Base-by-base conservation (phyloP, 768 basidiomycete species). In the Podaxis sp. region DNA sequence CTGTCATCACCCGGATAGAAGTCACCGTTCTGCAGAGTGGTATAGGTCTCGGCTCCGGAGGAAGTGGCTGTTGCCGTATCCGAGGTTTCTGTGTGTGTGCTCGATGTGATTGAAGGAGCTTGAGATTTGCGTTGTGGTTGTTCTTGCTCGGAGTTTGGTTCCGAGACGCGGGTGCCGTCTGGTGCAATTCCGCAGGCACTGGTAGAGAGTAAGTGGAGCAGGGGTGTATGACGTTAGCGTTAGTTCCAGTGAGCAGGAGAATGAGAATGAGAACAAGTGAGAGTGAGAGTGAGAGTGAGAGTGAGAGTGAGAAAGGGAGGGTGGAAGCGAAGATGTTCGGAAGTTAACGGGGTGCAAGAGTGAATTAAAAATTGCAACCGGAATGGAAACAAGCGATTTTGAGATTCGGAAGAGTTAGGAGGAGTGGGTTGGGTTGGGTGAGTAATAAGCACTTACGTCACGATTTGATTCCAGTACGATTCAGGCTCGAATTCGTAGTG, bases 391-490 rank as follows among this genome's bases (percentile, higher is more conserved):
- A 6, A 20, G n/a, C 13, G 4, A 20, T 46, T 46, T 20, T 46
- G 2, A 20, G 44, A 46, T n/a, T 46, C 44, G 44, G 20, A 20
- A 20, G 38, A 46, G 22, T 41, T 12, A 41, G 17, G 28, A 33
- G 54, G 15, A 1, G 37, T 8, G 54, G 33, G 33, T 33, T 30
- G 30, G 30, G 15, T 24, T 20, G 12, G 8, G 7, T 36, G 28
- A 33, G 22, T 50, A 37, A 37, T 52, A n/a, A 51, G 5, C 7
- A 77, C 83, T 64, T 75, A 91, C 89, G 82, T 75, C 46, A 90
- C 80, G 26, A 95, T 80, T 68, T 90, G 88, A 63, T 87, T 80
- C 93, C 93, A 95, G 71, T 95, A 94, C 40, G 76, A 82, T 38
- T 84, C 78, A 13, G 84, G 81, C 62, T 94, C 87, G 71, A 90